Base-by-base conservation (phyloP, 1,139 yeast genomes). In the Suhomyces atakaporum region DNA sequence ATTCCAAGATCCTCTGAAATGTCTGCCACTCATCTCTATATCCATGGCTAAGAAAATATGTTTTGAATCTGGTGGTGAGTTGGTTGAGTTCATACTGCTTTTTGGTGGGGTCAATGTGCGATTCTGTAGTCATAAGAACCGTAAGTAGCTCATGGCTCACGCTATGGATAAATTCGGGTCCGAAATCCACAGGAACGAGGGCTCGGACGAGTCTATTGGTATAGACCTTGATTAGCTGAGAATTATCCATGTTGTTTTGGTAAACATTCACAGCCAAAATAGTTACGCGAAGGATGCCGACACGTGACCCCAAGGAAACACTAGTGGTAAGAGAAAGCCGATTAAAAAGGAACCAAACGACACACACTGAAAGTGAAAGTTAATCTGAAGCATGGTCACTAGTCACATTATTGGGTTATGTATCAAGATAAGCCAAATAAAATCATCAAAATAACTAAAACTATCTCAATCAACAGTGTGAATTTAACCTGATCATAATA, bases 151-250 rank as follows among this genome's bases (percentile, higher is more conserved):
- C 73, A 33, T 44, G 51, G 18, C 62, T 51, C n/a, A 69, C 50
- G 25, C 66, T 60, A 32, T 65, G 64, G 2, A 54, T 50, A 39
- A 63, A 69, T 26, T 65, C 73, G 2, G 62, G 61, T 0, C 74
- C 73, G 34, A 67, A 57, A 27, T 66, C 73, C 1, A 50, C 29
- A 3, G 78, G 77, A 1, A 69, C 59, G 24, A 70, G 47, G 9
- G 72, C 54, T 37, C 56, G 59, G 29, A 69, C 73, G 26, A 72
- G 53, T 21, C 76, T 53, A 26, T 58, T 60, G 25, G 65, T 47
- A 41, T 71, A 69, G 13, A 66, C 50, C 47, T 51, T 57, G 16
- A 66, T 53, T 33, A 67, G 53, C 43, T 67, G 74, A 35, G 53
- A 49, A 29, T 59, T 52, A 44, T 62, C 68, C 36, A 66, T 55